Base-by-base conservation (phyloP, 371 early-diverging fungal genomes). In the Dichotomocladium elegans region DNA sequence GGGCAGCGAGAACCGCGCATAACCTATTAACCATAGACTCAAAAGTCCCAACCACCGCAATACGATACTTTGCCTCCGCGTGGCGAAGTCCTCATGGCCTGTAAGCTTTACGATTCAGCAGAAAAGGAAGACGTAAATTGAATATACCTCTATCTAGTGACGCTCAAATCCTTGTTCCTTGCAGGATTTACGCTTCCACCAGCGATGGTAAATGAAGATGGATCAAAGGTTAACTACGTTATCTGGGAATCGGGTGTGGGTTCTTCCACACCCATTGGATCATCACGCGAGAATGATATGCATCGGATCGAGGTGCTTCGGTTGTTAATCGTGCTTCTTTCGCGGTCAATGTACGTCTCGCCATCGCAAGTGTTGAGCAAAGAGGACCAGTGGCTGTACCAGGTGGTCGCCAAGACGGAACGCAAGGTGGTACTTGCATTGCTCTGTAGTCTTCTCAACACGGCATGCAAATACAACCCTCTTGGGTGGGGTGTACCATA, bases 401-500 rank as follows among this genome's bases (percentile, higher is more conserved):
- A 57, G 47, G 64, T 86, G 5, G 77, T 79, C 15, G 74, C 81
- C 49, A 77, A 80, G 43, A 63, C 81, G 6, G 91, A 92, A 53
- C 86, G 89, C 55, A 87, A 88, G 58, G 70, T 77, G n/a, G 81
- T 86, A 2, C 63, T 93, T 42, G 81, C 87, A 9, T 55, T 92
- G 40, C 71, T 93, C 7, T 93, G 91, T 72, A 91, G 92, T 49
- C 60, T 93, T 26, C 45, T 93, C 42, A 94, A 94, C 60, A 90
- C 89, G 0, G 78, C 85, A 0, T 70, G 86, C 28, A 85, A 83
- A 41, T 91, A 91, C 60, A 88, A 91, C 58, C 89, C 90, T 2
- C 76, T 85, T 4, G 91, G 92, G 5, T 93, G 92, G 92, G 85
- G 82, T 2, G 68, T 94, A 3, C 93, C 93, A 22, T 94, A 93